Evolutionary conservation across 441 rosid genomes (phyloP), one percentile per base, ranked within the genome.

Genomic region (Cnidoscolus chayamansa): DNA sequence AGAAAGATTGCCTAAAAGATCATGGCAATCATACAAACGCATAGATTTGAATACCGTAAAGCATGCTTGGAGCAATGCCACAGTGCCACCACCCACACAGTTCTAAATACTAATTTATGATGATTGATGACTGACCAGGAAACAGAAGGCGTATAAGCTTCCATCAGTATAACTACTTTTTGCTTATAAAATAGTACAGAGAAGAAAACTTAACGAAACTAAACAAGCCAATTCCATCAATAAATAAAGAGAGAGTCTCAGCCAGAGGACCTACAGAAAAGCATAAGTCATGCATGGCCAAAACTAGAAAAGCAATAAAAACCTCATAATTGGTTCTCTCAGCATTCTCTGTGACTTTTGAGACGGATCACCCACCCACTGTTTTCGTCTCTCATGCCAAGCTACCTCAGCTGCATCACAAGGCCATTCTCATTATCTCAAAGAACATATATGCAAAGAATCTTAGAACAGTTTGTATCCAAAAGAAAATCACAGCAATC

Each of bases 291-390:
- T 4, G 63, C 37, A 12, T 9, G 0, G 11, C 12, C 35, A 63
- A 2, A 45, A 45, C 13, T 56, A 37, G 25, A 16, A 48, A 57
- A 15, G 47, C 0, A 65, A 16, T 4, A 65, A 16, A 45, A 25
- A 87, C 89, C 94, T 74, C 81, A 85, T 83, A 5, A 76, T 85
- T 55, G 87, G 90, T 76, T 89, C 91, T 74, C 54, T 49, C 43
- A 82, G 79, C 70, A 75, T 62, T 68, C 77, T 84, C 70, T 81
- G 74, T 55, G 79, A 71, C 75, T 75, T 79, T 56, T 77, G 79
- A 70, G 88, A 77, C 19, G 75, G 81, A 67, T 87, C 89, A 48
- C 89, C 89, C 63, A 83, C 77, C 93, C 91, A 89, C 51, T 81
- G 81, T 79, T 67, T 85, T 63, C 89, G 82, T 78, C 63, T 72